phyloP scores from a whole-genome alignment of 257 asterid genomes.

The Salvia rosmarinus region DNA sequence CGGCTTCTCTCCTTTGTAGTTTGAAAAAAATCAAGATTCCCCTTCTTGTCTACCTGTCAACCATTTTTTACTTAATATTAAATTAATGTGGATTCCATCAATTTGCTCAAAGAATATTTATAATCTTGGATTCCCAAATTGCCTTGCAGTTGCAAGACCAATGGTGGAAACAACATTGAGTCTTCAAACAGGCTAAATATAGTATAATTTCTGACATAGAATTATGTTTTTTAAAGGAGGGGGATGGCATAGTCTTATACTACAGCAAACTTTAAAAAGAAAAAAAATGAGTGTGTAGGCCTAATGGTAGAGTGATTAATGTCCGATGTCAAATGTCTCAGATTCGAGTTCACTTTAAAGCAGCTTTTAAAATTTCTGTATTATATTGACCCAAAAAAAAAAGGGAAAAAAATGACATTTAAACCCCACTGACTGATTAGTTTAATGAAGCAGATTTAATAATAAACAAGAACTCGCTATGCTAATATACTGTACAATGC shows the following conservation, averaged over 20 bases:
- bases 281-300: too few species aligned
- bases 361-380: too few species aligned
- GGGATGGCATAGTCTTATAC: too few species aligned
- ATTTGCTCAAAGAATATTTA: constrained; percentile 21
- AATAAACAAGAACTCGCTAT: constrained; percentile 24
- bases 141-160: constrained; percentile 33
- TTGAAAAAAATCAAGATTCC: constrained; percentile 44
- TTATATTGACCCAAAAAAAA: too few species aligned
- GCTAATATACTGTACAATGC: constrained; percentile 32
- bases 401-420: too few species aligned
- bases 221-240: too few species aligned
- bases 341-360: too few species aligned
- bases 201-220: too few species aligned
- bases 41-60: constrained; percentile 26
- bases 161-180: constrained; percentile 20
- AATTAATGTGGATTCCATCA: constrained; percentile 36
- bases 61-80: constrained; percentile 23
- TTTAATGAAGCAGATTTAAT: constrained; percentile 35
- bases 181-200: too few species aligned
- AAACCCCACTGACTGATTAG: constrained; percentile 29
- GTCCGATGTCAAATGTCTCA: too few species aligned
- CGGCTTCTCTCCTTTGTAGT: constrained; percentile 21
- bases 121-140: constrained; percentile 38
- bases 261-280: too few species aligned
- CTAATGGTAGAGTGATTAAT: too few species aligned